These are phyloP conservation scores for Metschnikowia lachancei DNA, from an alignment of 805 yeast species.

Conservation along the genomic window DNA sequence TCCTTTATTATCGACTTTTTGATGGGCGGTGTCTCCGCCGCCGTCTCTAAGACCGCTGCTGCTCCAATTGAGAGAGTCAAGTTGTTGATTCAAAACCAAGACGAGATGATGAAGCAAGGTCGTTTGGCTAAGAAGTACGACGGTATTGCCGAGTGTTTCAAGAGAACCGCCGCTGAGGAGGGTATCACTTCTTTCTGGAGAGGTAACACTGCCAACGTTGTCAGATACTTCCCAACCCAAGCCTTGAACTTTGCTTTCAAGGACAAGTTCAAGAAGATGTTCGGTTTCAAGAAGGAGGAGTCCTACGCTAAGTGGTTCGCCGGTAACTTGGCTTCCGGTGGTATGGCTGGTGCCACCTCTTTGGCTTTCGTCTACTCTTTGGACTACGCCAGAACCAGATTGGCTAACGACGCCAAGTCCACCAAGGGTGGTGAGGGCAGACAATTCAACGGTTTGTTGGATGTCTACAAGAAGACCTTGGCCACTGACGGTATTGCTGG, in stretches of 20 bases:
- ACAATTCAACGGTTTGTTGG: slow-evolving; percentile 95
- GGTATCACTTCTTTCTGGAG: slow-evolving; percentile 96
- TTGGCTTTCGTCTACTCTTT: slow-evolving; percentile 91
- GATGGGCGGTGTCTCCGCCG: slow-evolving; percentile 99
- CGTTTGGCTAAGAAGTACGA: slow-evolving; percentile 81
- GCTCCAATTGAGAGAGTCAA: slow-evolving; percentile 98
- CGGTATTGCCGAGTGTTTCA: slow-evolving; percentile 93
- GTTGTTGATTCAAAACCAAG: slow-evolving; percentile 95
- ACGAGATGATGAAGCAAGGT: slow-evolving; percentile 97
- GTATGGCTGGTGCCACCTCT: slow-evolving; percentile 96
- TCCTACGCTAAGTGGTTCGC: slow-evolving; percentile 92
- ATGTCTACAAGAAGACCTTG: slow-evolving; percentile 93
- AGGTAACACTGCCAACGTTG: slow-evolving; percentile 99
- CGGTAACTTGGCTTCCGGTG: slow-evolving; percentile 99
- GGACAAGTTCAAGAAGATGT: slow-evolving; percentile 92
- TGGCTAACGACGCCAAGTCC: slow-evolving; percentile 96
- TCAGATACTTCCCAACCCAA: slow-evolving; percentile 99
- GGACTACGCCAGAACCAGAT: slow-evolving; percentile 98
- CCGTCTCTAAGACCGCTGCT: slow-evolving; percentile 96
- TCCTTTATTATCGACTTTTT: slow-evolving; percentile 52
- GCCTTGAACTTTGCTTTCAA: slow-evolving; percentile 98
- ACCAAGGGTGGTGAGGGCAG: slow-evolving; percentile 84
- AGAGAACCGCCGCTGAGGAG: slow-evolving; percentile 89
- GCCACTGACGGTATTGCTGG: slow-evolving; percentile 97
- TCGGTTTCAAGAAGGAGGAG: slow-evolving; percentile 96